Conservation (phyloP, 352 stramenopile species). For the Globisporangium radiosum region DNA sequence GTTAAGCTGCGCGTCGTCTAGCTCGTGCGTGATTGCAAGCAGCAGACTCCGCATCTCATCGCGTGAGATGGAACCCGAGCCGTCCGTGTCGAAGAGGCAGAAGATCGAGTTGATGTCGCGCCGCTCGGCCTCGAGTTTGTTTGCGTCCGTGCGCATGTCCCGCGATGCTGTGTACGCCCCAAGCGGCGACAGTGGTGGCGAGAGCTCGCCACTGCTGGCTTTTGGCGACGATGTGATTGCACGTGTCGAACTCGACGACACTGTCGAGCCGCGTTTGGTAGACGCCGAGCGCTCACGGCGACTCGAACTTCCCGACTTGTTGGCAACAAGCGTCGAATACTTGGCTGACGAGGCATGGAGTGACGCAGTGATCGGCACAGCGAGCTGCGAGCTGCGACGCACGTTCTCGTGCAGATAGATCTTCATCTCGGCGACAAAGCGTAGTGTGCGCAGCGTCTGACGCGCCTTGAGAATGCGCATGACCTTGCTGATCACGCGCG, state of each 20-base stretch:
- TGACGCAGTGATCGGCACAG: slow-evolving; percentile 29
- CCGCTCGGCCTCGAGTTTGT: slow-evolving; percentile 52
- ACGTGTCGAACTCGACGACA: slow-evolving; percentile 1
- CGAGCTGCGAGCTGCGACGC: slow-evolving; percentile 14
- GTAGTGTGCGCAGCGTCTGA: slow-evolving; percentile 65
- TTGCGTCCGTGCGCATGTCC: slow-evolving; percentile 46
- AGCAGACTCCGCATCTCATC: slow-evolving; percentile 56
- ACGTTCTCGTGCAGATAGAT: slow-evolving; percentile 60
- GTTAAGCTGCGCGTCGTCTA: slow-evolving; percentile 49
- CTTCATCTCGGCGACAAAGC: slow-evolving; percentile 76
- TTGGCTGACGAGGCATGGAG: slow-evolving; percentile 27
- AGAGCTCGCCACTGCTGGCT: not conserved
- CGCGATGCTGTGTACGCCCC: slow-evolving; percentile 34
- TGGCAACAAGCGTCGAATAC: slow-evolving; percentile 19
- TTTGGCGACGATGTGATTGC: slow-evolving; percentile 1
- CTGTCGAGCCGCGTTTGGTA: slow-evolving; percentile 5
- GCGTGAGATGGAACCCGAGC: slow-evolving; percentile 48
- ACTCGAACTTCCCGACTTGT: slow-evolving; percentile 10
- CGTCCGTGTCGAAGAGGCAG: slow-evolving; percentile 57
- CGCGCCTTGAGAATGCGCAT: slow-evolving; percentile 55
- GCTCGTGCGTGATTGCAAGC: slow-evolving; percentile 54
- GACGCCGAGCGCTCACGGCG: not conserved
- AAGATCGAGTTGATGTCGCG: slow-evolving; percentile 73
- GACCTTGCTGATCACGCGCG: slow-evolving; percentile 57
- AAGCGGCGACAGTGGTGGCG: slow-evolving; percentile 42